These are phyloP conservation scores for Akanthomyces lecanii DNA, from an alignment of 2,329 filamentous ascomycete species.

Conservation along the genomic window DNA sequence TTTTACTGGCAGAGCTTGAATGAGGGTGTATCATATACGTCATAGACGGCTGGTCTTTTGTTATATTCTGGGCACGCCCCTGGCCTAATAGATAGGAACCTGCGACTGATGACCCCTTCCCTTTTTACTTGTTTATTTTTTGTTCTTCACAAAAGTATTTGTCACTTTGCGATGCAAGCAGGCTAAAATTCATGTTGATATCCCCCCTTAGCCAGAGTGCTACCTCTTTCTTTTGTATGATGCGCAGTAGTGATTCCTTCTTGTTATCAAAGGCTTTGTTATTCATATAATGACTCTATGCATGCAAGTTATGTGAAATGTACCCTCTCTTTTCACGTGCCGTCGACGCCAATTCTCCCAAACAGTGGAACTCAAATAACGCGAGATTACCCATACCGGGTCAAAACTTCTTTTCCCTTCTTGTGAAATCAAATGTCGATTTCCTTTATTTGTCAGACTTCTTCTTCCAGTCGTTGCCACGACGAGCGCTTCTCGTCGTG, in stretches of 20 bases:
- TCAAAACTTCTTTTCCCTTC: neutral
- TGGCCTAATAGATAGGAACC: slow-evolving; percentile 6
- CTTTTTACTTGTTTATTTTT: slow-evolving; percentile 16
- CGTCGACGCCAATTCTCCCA: slow-evolving; percentile 8
- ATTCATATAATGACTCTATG: slow-evolving; percentile 8
- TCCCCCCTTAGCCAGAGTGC: slow-evolving; percentile 19
- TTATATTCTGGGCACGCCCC: slow-evolving; percentile 1
- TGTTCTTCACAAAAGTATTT: neutral
- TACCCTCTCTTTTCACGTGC: slow-evolving; percentile 8
- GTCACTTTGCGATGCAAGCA: slow-evolving; percentile 25
- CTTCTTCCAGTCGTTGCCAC: slow-evolving; percentile 44
- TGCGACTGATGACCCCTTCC: slow-evolving; percentile 21
- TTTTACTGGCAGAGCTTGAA: neutral
- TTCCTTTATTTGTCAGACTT: slow-evolving; percentile 15
- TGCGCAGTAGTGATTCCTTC: neutral
- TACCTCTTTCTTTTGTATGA: neutral
- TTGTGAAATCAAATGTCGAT: neutral
- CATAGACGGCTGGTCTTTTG: slow-evolving; percentile 10
- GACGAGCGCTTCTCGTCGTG: slow-evolving; percentile 35
- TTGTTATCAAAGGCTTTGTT: neutral
- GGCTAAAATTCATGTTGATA: slow-evolving; percentile 30
- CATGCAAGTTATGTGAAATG: neutral
- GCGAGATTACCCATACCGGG: neutral
- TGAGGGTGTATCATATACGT: slow-evolving; percentile 5
- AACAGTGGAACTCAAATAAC: neutral